Evolutionary conservation across 345 rosid genomes (phyloP).

Genomic region (Pugionium dolabratum): DNA sequence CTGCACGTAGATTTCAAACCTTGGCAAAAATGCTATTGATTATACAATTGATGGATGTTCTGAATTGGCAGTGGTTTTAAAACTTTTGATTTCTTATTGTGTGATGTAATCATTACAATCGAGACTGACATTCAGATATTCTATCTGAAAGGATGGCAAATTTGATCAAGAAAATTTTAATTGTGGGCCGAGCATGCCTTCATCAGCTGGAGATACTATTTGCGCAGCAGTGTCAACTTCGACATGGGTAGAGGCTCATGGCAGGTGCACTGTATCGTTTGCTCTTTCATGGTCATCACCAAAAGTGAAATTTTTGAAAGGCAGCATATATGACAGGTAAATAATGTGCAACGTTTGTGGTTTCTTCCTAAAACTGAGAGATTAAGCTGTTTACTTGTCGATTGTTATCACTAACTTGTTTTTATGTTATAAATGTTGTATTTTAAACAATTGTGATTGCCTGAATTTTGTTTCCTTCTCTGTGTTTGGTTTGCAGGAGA

Average conservation of each 20-base stretch:
- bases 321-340: slow-evolving; percentile 85
- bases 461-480: slow-evolving; percentile 10
- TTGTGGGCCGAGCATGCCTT: slow-evolving; percentile 73
- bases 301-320: slow-evolving; percentile 82
- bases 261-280: slow-evolving; percentile 91
- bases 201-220: slow-evolving; percentile 74
- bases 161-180: slow-evolving; percentile 76
- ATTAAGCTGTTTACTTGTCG: slow-evolving; percentile 16
- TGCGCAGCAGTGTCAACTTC: slow-evolving; percentile 98
- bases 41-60: neutral
- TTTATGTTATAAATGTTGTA: neutral
- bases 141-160: slow-evolving; percentile 65
- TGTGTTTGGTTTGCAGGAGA: slow-evolving; percentile 56
- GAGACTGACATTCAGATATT: slow-evolving; percentile 36
- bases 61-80: slow-evolving; percentile 20
- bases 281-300: slow-evolving; percentile 99
- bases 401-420: neutral
- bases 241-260: slow-evolving; percentile 98
- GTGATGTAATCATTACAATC: slow-evolving; percentile 11
- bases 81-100: slow-evolving; percentile 16
- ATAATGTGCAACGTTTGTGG: neutral
- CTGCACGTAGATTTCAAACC: neutral
- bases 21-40: slow-evolving; percentile 23
- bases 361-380: slow-evolving; percentile 7
- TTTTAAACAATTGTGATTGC: neutral